phyloP scores from a whole-genome alignment of 2,329 filamentous ascomycete species.

The Aspergillus intermedius region DNA sequence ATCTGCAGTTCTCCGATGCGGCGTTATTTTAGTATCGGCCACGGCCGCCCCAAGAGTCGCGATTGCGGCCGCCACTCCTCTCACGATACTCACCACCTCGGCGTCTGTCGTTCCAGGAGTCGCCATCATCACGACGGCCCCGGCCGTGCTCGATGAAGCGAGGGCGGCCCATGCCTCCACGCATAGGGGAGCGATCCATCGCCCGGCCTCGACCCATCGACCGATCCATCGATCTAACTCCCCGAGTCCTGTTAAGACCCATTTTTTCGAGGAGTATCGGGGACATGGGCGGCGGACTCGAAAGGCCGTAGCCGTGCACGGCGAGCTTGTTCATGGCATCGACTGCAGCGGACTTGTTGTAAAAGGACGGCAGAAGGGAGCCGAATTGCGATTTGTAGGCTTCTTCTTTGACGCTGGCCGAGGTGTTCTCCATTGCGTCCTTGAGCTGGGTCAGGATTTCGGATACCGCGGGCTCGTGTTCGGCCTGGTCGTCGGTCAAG shows the following conservation, averaged over 20 bases:
- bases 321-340: conserved; percentile 40
- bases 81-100: neutral
- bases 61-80: neutral
- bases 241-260: neutral
- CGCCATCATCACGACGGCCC: neutral
- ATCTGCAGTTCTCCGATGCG: no score
- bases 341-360: conserved; percentile 35
- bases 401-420: conserved; percentile 18
- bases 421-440: conserved; percentile 28
- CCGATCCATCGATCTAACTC: neutral
- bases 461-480: conserved; percentile 8
- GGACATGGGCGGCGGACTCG: neutral
- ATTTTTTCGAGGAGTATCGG: neutral
- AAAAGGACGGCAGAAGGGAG: conserved; percentile 16
- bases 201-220: neutral
- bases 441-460: conserved; percentile 36
- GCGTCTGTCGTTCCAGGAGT: neutral
- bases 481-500: conserved; percentile 20
- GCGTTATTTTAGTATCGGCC: no score
- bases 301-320: conserved; percentile 36
- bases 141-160: neutral
- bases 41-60: neutral
- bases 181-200: neutral
- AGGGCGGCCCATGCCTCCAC: neutral
- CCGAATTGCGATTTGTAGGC: conserved; percentile 25